phyloP scores from a whole-genome alignment of 331 rosid species.

The Phaseolus coccineus region DNA sequence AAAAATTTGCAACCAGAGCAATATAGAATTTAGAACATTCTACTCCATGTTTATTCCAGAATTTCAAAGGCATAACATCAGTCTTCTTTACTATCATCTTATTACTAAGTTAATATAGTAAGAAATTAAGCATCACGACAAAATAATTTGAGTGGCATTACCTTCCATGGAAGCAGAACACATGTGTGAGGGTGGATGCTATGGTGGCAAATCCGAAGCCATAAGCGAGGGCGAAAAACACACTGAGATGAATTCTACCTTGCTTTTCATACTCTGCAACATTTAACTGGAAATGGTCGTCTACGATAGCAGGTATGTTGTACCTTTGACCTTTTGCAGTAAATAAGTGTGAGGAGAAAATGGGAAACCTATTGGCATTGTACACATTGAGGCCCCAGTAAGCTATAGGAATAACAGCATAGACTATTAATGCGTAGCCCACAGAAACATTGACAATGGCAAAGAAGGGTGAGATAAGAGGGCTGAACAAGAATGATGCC shows the following conservation, averaged over 20 bases:
- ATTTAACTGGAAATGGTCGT: constrained; percentile 71
- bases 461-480: constrained; percentile 85
- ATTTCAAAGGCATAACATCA: background rate
- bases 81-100: background rate
- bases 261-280: constrained; percentile 55
- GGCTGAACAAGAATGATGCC: constrained; percentile 83
- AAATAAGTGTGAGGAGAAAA: constrained; percentile 79
- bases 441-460: constrained; percentile 73
- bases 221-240: constrained; percentile 74
- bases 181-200: constrained; percentile 83
- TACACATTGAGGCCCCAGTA: constrained; percentile 78
- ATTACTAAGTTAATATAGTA: background rate
- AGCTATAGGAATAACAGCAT: constrained; percentile 63
- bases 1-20: background rate
- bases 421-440: constrained; percentile 63
- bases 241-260: constrained; percentile 75
- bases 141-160: constrained; percentile 27
- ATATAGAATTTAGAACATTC: background rate
- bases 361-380: constrained; percentile 69
- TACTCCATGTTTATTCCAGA: constrained; percentile 62
- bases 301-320: constrained; percentile 68
- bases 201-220: constrained; percentile 89
- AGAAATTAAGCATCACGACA: background rate
- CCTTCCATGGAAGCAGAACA: constrained; percentile 87
- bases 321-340: constrained; percentile 65